These are phyloP conservation scores for Cercis canadensis DNA, from an alignment of 306 rosid species.

Conservation along the genomic window DNA sequence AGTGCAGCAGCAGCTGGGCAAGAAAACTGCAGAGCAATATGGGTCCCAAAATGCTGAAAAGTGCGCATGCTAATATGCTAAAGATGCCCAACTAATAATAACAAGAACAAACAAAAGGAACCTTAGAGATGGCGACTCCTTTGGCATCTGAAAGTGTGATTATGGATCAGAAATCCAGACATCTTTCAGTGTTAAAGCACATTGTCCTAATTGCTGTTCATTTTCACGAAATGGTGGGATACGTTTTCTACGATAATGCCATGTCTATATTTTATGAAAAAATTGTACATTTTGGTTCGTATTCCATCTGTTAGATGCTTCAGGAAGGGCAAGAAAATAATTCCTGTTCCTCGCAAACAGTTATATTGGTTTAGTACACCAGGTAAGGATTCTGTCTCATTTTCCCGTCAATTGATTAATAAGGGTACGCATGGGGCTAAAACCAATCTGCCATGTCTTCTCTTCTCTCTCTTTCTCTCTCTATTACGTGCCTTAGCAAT, in stretches of 20 bases:
- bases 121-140: constrained; percentile 37
- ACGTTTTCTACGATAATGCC: background rate
- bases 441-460: no score
- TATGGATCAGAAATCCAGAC: constrained; percentile 12
- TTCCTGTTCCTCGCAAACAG: no score
- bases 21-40: constrained; percentile 7
- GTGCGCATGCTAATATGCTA: constrained; percentile 19
- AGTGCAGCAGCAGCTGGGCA: background rate
- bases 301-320: no score
- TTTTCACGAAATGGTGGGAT: constrained; percentile 12
- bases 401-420: no score
- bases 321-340: no score
- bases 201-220: constrained; percentile 6
- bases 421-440: no score
- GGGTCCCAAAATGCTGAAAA: constrained; percentile 41
- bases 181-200: constrained; percentile 6
- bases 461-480: no score
- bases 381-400: no score
- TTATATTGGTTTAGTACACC: no score
- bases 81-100: constrained; percentile 33
- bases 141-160: constrained; percentile 27
- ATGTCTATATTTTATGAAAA: no score
- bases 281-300: no score
- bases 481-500: no score
- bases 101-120: constrained; percentile 37